Base-by-base conservation (phyloP, 2,329 filamentous ascomycete genomes). In the Phialophora expanda region DNA sequence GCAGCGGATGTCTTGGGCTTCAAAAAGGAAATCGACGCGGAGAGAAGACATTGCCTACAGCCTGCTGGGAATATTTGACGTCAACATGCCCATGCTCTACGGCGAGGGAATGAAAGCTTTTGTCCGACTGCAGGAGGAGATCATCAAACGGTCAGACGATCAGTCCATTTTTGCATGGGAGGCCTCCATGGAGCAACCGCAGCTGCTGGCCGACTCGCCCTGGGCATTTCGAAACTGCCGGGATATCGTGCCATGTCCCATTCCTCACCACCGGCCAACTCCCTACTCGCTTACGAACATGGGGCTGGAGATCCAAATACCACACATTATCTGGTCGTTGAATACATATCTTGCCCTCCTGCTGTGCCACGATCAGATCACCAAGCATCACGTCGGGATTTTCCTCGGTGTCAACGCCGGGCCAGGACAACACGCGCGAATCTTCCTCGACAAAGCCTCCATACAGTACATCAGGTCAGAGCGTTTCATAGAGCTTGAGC, bases 51-150 rank as follows among this genome's bases (percentile, higher is more conserved):
- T 41, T 5, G 71, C 71, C 11, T 72, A 73, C 58, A 71, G 71
- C 51, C 50, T 73, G 7, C 28, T 73, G 26, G 71, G 71, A 14
- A 46, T 72, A 8, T 73, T 73, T 38, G 65, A 66, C 24, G 67
- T 73, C 24, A 71, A 66, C 54, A 73, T 73, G 71, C 69, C 71
- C 28, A 55, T 73, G 20, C 53, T 73, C 14, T 73, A 73, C 57
- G 71, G 69, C 11, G 71, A 73, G 61, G 72, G 72, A 8, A 56
- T 65, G 32, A 67, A 67, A 58, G 67, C 72, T 5, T 74, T 73
- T 56, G 46, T 61, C 14, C 62, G 72, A 17, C 57, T 73, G 12
- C 70, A 73, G 48, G 65, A 72, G 59, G 70, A 73, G 59, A 72
- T 73, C 38, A 67, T 72, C 28, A 67, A 67, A 54, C 26, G 53